These are phyloP conservation scores for Cubamyces lactineus DNA, from an alignment of 768 basidiomycete species.

Conservation along the genomic window DNA sequence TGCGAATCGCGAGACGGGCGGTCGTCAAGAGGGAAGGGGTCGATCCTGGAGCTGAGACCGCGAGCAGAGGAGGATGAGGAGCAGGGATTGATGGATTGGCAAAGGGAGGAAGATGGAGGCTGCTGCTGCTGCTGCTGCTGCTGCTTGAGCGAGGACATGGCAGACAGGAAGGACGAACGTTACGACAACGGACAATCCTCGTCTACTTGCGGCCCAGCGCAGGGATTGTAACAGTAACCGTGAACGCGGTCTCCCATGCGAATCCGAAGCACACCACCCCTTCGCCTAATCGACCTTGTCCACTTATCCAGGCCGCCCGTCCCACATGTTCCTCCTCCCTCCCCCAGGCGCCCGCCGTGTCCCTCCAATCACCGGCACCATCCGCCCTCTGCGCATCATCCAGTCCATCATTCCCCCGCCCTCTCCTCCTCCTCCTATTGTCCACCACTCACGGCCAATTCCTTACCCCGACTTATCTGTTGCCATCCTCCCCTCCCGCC, in stretches of 20 bases:
- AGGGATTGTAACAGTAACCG: no score
- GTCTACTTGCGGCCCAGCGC: no score
- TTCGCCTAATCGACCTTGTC: no score
- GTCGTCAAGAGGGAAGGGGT: slow-evolving; percentile 4
- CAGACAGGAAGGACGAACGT: not conserved
- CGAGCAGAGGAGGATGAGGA: not conserved
- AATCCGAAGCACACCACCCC: no score
- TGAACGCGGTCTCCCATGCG: no score
- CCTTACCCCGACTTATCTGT: not conserved
- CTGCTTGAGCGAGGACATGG: not conserved
- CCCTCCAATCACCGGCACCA: not conserved
- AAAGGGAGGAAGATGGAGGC: not conserved
- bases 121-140: not conserved
- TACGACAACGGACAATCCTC: no score
- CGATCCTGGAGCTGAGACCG: slow-evolving; percentile 1
- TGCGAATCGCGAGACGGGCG: not conserved
- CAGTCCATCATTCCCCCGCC: not conserved
- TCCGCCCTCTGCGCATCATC: not conserved
- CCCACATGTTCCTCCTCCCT: not conserved
- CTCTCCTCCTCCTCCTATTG: not conserved
- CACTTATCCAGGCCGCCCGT: no score
- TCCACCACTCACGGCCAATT: not conserved
- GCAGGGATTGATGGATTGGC: not conserved
- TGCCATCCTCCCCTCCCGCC: not conserved
- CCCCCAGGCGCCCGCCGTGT: not conserved